phyloP scores from a whole-genome alignment of 352 stramenopile species.

The Thalassiosira hispida region DNA sequence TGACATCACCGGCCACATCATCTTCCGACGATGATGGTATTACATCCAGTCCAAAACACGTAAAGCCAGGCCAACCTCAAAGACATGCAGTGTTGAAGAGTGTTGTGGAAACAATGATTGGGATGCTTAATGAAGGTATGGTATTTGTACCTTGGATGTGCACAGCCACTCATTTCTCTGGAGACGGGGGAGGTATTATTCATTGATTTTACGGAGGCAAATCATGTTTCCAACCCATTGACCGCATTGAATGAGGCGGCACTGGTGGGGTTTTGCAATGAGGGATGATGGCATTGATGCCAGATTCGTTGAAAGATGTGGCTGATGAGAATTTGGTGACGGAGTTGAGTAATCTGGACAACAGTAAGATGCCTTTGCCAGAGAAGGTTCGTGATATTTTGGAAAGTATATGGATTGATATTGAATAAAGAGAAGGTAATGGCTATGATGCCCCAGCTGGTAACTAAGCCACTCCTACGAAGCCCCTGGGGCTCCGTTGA shows the following conservation, averaged over 20 bases:
- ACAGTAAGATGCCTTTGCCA: not conserved
- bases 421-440: not conserved
- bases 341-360: not conserved
- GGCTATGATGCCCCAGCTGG: not conserved
- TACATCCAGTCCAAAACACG: constrained; percentile 52
- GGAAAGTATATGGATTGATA: constrained; percentile 40
- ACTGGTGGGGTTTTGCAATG: constrained; percentile 59
- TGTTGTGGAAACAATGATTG: constrained; percentile 60
- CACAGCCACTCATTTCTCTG: constrained; percentile 62
- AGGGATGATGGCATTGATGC: constrained; percentile 67
- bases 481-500: too few species aligned
- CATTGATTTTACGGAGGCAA: constrained; percentile 80
- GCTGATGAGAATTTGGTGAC: constrained; percentile 3
- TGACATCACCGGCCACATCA: constrained; percentile 15
- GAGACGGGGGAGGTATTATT: constrained; percentile 65
- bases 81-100: constrained; percentile 29
- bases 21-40: constrained; percentile 20
- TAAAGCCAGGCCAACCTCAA: constrained; percentile 18
- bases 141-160: constrained; percentile 67
- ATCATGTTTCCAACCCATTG: constrained; percentile 25
- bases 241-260: constrained; percentile 11
- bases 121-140: constrained; percentile 60
- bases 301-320: constrained; percentile 38
- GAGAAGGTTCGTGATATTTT: constrained; percentile 32
- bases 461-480: too few species aligned